Evolutionary conservation across 139 green algal genomes (phyloP).

Genomic region (Pedinophyceae sp.): DNA sequence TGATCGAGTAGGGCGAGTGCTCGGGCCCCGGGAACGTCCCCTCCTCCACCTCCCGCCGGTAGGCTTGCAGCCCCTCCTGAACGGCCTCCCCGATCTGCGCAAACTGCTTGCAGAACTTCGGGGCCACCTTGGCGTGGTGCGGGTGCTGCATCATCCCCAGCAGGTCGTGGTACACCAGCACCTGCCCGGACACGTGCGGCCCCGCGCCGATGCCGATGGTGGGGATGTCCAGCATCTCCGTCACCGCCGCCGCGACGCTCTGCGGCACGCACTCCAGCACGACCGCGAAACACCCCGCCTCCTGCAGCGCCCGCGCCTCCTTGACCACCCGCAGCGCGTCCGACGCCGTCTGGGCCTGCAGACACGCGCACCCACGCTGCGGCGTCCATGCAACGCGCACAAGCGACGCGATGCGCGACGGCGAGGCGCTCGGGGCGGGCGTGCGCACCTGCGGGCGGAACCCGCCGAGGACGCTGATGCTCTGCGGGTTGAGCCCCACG

Average conservation of each 20-base stretch:
- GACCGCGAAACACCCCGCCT: conserved; percentile 81
- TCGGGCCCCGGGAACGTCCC: neutral
- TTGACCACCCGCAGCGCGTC: conserved; percentile 53
- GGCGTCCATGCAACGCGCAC: no score
- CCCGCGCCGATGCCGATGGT: conserved; percentile 97
- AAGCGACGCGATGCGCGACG: no score
- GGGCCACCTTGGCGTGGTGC: conserved; percentile 92
- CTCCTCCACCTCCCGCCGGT: conserved; percentile 1
- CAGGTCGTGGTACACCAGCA: conserved; percentile 98
- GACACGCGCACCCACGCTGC: conserved; percentile 8
- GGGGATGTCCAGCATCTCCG: conserved; percentile 60
- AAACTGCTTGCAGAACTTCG: conserved; percentile 95
- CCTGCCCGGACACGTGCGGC: conserved; percentile 62
- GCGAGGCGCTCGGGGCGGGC: conserved; percentile 9
- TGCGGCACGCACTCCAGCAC: conserved; percentile 92
- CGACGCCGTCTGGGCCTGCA: conserved; percentile 19
- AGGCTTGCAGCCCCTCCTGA: neutral
- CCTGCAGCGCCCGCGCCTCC: conserved; percentile 53
- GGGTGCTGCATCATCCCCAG: conserved; percentile 96
- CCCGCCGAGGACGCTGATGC: conserved; percentile 64
- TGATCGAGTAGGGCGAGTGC: conserved; percentile 5
- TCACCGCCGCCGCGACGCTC: conserved; percentile 74
- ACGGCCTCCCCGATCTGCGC: neutral
- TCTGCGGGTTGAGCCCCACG: conserved; percentile 85
- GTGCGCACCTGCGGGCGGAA: conserved; percentile 83